These are phyloP conservation scores for Lycium ferocissimum DNA, from an alignment of 257 asterid genomes.

Conservation along the genomic window DNA sequence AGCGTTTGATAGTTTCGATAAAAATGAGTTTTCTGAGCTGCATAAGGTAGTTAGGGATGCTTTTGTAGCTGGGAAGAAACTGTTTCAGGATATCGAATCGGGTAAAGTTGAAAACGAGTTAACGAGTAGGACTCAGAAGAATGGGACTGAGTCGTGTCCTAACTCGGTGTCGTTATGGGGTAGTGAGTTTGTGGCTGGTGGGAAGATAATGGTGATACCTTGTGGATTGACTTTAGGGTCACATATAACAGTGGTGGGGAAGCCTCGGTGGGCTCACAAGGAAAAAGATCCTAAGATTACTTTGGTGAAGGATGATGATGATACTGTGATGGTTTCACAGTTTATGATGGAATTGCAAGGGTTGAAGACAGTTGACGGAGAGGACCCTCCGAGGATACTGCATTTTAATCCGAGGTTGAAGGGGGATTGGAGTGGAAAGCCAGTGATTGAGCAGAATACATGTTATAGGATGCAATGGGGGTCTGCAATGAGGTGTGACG, in stretches of 20 bases:
- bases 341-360: constrained; percentile 93
- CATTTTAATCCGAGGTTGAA: constrained; percentile 90
- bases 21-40: constrained; percentile 72
- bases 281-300: constrained; percentile 55
- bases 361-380: constrained; percentile 84
- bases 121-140: constrained; percentile 40
- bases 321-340: constrained; percentile 65
- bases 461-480: constrained; percentile 99
- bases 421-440: constrained; percentile 93
- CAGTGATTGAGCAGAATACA: constrained; percentile 86
- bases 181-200: constrained; percentile 50
- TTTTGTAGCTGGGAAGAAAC: constrained; percentile 67
- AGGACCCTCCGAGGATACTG: constrained; percentile 91
- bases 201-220: constrained; percentile 73
- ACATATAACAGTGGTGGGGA: constrained; percentile 86
- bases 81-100: constrained; percentile 65
- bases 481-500: constrained; percentile 80
- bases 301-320: constrained; percentile 43
- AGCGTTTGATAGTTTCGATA: constrained; percentile 57
- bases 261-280: constrained; percentile 59
- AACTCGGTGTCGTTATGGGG: constrained; percentile 62
- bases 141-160: constrained; percentile 60
- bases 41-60: constrained; percentile 77
- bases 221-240: constrained; percentile 93
- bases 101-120: constrained; percentile 54